Percentiles rank a stretch among this genome's conserved stretches.
These are phyloP conservation scores for Starmerella vaccinii DNA, from an alignment of 805 yeast genomes.

Conservation along the genomic window DNA sequence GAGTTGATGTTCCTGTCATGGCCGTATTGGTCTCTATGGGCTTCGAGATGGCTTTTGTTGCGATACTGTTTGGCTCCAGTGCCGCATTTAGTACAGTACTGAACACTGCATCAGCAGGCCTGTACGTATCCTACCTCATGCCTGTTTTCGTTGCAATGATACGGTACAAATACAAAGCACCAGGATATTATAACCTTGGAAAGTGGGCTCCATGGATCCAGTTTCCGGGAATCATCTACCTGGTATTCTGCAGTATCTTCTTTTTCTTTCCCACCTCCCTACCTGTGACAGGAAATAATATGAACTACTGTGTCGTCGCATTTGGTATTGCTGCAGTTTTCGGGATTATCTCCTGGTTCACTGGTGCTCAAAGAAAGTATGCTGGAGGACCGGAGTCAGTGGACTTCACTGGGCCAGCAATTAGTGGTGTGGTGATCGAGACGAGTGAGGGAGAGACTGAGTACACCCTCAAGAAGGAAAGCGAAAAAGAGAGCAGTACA, in stretches of 20 bases:
- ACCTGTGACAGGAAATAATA: conserved; percentile 51
- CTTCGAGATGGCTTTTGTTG: conserved; percentile 47
- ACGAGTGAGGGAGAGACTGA: too few species aligned
- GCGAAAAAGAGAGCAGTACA: too few species aligned
- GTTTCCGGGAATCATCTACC: conserved; percentile 45
- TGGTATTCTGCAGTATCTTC: conserved; percentile 47
- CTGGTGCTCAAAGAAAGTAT: conserved; percentile 16
- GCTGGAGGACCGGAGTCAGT: neutral
- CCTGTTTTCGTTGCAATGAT: conserved; percentile 36
- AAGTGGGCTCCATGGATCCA: conserved; percentile 62
- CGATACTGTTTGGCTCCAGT: conserved; percentile 47
- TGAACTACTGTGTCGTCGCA: conserved; percentile 57
- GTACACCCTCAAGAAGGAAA: too few species aligned
- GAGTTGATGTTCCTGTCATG: conserved; percentile 45
- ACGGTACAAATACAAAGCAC: conserved; percentile 31
- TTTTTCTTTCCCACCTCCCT: conserved; percentile 51
- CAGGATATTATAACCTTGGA: conserved; percentile 43
- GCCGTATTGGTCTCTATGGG: conserved; percentile 48
- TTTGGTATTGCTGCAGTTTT: conserved; percentile 38
- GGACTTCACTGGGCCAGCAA: neutral
- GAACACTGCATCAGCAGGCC: conserved; percentile 49
- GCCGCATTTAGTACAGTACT: conserved; percentile 59
- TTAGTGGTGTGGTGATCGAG: neutral
- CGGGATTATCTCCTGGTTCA: conserved; percentile 17
- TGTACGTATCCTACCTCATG: conserved; percentile 47